Evolutionary conservation across 257 asterid species (phyloP).

Genomic region (Jacaranda copaia): DNA sequence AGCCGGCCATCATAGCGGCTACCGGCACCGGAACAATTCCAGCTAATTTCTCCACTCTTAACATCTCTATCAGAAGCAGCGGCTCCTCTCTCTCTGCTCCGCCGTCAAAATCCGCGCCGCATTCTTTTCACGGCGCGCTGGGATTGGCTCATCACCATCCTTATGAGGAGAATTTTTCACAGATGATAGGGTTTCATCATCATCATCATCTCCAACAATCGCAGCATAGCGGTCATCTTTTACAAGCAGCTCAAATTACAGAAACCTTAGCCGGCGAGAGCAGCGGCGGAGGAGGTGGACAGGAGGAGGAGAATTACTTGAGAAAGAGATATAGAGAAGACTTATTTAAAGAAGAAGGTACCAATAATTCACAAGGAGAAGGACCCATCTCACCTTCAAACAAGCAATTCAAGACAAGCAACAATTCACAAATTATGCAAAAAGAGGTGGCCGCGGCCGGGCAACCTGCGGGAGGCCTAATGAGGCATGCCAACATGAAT

Average conservation of each 20-base stretch:
- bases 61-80: conserved; percentile 72
- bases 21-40: conserved; percentile 91
- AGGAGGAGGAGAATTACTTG: conserved; percentile 58
- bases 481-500: conserved; percentile 49
- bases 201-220: not conserved
- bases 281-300: conserved; percentile 43
- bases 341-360: conserved; percentile 64
- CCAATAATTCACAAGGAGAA: conserved; percentile 48
- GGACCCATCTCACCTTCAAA: conserved; percentile 61
- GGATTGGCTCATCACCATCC: conserved; percentile 59
- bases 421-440: conserved; percentile 32
- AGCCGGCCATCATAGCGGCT: conserved; percentile 82
- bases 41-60: conserved; percentile 69
- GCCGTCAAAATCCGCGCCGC: conserved; percentile 72
- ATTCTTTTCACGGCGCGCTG: conserved; percentile 63
- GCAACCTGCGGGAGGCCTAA: conserved; percentile 46
- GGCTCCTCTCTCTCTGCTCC: conserved; percentile 72
- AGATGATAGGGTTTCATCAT: conserved; percentile 73
- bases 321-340: conserved; percentile 79
- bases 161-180: conserved; percentile 64
- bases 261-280: conserved; percentile 41
- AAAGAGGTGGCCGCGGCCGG: conserved; percentile 43
- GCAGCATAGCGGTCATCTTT: conserved; percentile 38
- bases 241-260: conserved; percentile 51
- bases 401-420: conserved; percentile 54